phyloP scores from a whole-genome alignment of 2,329 filamentous ascomycete species.

The Cladophialophora yegresii region DNA sequence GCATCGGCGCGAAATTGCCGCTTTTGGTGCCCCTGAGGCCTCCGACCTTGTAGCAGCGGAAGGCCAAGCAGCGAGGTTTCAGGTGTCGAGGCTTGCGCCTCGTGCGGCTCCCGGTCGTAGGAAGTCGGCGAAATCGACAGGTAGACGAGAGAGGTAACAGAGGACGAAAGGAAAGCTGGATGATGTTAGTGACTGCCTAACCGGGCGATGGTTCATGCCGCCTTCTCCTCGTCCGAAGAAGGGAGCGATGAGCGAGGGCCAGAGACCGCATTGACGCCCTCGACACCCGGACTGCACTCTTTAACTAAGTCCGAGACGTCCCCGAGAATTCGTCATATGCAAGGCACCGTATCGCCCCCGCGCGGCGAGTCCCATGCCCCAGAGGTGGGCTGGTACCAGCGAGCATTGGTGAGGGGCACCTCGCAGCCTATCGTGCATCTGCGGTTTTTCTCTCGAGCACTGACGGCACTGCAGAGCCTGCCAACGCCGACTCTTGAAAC shows the following conservation, averaged over 20 bases:
- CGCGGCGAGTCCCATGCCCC: not conserved
- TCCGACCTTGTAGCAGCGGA: not conserved
- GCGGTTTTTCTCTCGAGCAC: not conserved
- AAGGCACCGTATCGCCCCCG: not conserved
- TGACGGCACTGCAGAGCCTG: not conserved
- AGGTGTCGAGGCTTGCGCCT: not conserved
- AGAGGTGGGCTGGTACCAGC: not conserved
- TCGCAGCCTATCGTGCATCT: not conserved
- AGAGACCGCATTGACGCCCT: too few species aligned
- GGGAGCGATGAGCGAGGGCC: not conserved
- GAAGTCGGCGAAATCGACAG: conserved; percentile 4
- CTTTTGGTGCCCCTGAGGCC: not conserved
- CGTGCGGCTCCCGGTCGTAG: not conserved
- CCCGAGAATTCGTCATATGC: not conserved
- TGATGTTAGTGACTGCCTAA: not conserved
- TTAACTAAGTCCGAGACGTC: not conserved
- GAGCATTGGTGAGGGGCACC: not conserved
- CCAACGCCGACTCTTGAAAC: not conserved
- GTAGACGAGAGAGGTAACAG: not conserved
- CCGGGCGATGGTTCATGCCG: conserved; percentile 5
- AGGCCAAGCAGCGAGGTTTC: not conserved
- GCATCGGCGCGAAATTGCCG: not conserved
- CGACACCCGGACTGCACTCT: not conserved
- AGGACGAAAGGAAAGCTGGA: not conserved
- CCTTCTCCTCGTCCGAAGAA: not conserved